These are phyloP conservation scores for Mortierella sp. DNA, from an alignment of 371 early-diverging fungal species.

Conservation along the genomic window DNA sequence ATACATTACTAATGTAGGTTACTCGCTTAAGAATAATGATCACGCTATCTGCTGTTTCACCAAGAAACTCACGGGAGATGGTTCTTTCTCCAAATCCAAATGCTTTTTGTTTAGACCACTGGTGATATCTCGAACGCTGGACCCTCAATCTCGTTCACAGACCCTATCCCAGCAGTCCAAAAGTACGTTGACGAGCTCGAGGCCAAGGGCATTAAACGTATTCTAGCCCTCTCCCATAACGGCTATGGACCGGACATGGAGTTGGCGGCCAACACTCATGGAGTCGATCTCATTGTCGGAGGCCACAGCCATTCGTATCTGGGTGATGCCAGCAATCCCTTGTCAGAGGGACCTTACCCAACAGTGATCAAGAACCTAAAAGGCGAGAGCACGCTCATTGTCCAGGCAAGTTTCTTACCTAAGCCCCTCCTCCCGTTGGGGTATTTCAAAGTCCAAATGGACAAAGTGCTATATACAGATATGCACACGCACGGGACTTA, in stretches of 20 bases:
- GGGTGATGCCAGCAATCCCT: constrained; percentile 50
- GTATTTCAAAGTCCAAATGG: neutral
- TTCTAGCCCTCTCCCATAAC: constrained; percentile 76
- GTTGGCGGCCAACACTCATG: constrained; percentile 65
- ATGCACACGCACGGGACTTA: no score
- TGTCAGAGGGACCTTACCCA: constrained; percentile 67
- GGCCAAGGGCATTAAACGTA: constrained; percentile 68
- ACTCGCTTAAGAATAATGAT: no score
- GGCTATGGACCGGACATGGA: constrained; percentile 73
- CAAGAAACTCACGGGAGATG: no score
- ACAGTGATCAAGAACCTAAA: constrained; percentile 67
- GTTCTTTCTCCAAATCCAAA: no score
- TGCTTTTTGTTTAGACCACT: constrained; percentile 54
- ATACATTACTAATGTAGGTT: constrained; percentile 66
- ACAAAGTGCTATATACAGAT: no score
- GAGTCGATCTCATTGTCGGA: constrained; percentile 74
- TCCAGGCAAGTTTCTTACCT: constrained; percentile 65
- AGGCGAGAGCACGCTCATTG: constrained; percentile 68
- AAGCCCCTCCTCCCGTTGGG: neutral
- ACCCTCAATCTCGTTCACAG: constrained; percentile 54
- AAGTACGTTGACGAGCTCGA: constrained; percentile 67
- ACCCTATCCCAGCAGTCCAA: constrained; percentile 68
- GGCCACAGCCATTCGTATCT: constrained; percentile 81
- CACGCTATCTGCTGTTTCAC: no score
- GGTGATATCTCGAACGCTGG: constrained; percentile 68